Evolutionary conservation across 805 yeast genomes (phyloP).

Genomic region (Ogataea philodendri): DNA sequence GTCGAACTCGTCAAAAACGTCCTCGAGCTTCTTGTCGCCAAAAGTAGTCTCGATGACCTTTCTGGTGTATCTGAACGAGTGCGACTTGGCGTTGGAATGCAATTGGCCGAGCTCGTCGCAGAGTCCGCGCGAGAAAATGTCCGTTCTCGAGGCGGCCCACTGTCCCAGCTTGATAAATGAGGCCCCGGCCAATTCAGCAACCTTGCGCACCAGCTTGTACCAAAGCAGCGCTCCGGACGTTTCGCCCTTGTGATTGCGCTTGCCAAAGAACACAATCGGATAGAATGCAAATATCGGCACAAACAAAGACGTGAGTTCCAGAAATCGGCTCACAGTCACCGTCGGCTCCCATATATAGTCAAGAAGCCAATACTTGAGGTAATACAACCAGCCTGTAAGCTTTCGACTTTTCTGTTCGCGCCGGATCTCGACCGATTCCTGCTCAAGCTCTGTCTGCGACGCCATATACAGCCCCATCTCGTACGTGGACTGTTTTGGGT

Average conservation of each 20-base stretch:
- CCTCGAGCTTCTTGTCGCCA: constrained; percentile 52
- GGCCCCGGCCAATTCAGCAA: constrained; percentile 87
- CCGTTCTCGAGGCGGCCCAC: constrained; percentile 98
- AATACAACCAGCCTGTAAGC: constrained; percentile 35
- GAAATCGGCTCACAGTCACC: constrained; percentile 62
- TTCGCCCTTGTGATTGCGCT: constrained; percentile 38
- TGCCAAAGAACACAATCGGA: constrained; percentile 65
- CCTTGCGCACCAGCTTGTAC: constrained; percentile 61
- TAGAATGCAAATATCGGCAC: constrained; percentile 62
- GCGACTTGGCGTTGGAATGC: constrained; percentile 82
- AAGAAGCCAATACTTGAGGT: constrained; percentile 41
- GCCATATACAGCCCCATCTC: constrained; percentile 64
- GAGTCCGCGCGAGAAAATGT: constrained; percentile 76
- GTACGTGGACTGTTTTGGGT: constrained; percentile 56
- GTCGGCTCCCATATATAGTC: constrained; percentile 70
- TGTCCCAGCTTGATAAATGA: constrained; percentile 91
- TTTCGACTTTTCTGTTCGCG: constrained; percentile 20
- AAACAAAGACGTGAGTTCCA: constrained; percentile 64
- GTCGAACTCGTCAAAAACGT: constrained; percentile 76
- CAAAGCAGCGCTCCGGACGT: constrained; percentile 67
- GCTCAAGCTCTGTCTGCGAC: constrained; percentile 54
- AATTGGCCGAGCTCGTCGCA: constrained; percentile 73
- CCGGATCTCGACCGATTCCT: constrained; percentile 38
- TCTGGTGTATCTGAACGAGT: constrained; percentile 61
- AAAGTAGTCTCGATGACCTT: constrained; percentile 58